phyloP scores from a whole-genome alignment of 208 protist species.

The Acanthamoeba triangularis region DNA sequence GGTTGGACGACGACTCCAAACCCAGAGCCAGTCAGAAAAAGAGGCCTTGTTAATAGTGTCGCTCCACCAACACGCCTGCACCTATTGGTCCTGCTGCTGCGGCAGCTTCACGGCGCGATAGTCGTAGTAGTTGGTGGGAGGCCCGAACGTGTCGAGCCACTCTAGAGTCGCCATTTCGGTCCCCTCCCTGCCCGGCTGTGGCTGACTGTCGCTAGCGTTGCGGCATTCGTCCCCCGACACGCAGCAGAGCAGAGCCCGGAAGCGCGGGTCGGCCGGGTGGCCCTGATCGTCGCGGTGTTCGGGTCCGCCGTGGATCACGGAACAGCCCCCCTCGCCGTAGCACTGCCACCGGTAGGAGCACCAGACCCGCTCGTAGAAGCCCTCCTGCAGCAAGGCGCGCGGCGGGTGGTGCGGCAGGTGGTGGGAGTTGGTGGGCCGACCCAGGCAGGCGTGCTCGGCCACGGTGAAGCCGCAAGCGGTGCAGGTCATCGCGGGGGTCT shows the following conservation, averaged over 20 bases:
- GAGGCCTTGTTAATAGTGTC: no score
- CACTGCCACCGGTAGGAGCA: constrained; percentile 2
- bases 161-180: constrained; percentile 8
- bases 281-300: background rate
- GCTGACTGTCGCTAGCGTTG: background rate
- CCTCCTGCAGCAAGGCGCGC: background rate
- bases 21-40: no score
- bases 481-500: constrained; percentile 12
- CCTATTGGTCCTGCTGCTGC: no score
- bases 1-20: no score
- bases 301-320: background rate
- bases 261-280: background rate
- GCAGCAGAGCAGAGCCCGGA: background rate
- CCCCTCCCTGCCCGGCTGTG: background rate
- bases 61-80: no score
- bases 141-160: background rate
- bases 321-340: background rate
- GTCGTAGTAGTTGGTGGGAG: background rate
- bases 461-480: background rate
- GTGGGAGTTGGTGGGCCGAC: background rate
- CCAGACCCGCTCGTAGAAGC: background rate
- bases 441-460: background rate
- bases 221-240: background rate
- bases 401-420: background rate
- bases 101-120: background rate